Conservation (phyloP, 768 basidiomycete species). For the Kwoniella bestiolae region DNA sequence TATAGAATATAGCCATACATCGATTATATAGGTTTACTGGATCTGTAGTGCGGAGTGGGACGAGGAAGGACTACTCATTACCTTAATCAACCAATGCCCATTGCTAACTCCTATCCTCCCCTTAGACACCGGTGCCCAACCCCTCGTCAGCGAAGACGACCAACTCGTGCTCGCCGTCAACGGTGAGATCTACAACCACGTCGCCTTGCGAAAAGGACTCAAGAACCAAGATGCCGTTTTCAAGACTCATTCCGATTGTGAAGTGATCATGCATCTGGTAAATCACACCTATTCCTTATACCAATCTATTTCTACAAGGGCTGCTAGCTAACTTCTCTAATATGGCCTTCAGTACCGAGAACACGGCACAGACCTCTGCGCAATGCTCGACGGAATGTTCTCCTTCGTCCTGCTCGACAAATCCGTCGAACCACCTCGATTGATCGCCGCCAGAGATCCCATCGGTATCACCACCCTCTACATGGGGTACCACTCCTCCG, state of each 20-base stretch:
- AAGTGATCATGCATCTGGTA: slow-evolving; percentile 92
- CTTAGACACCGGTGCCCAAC: slow-evolving; percentile 94
- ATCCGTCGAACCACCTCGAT: slow-evolving; percentile 80
- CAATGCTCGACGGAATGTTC: slow-evolving; percentile 95
- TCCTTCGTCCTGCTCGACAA: slow-evolving; percentile 96
- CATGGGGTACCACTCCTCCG: slow-evolving; percentile 86
- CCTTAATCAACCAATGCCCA: neutral
- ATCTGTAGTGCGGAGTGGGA: no score
- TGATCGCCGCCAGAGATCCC: slow-evolving; percentile 96
- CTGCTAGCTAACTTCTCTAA: no score
- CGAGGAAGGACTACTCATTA: no score
- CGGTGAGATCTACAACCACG: slow-evolving; percentile 98
- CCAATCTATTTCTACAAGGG: no score
- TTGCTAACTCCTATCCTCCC: slow-evolving; percentile 2
- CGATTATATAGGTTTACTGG: no score
- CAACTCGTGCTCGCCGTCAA: slow-evolving; percentile 87
- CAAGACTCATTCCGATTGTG: slow-evolving; percentile 98
- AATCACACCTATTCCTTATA: slow-evolving; percentile 7
- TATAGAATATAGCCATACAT: no score
- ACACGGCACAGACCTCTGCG: slow-evolving; percentile 74
- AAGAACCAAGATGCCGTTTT: slow-evolving; percentile 70
- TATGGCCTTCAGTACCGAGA: slow-evolving; percentile 82
- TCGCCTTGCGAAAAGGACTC: slow-evolving; percentile 72
- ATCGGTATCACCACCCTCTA: slow-evolving; percentile 99
- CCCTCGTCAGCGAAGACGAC: slow-evolving; percentile 82